Conservation (phyloP, 805 yeast species). For the Ogataea neopini region DNA sequence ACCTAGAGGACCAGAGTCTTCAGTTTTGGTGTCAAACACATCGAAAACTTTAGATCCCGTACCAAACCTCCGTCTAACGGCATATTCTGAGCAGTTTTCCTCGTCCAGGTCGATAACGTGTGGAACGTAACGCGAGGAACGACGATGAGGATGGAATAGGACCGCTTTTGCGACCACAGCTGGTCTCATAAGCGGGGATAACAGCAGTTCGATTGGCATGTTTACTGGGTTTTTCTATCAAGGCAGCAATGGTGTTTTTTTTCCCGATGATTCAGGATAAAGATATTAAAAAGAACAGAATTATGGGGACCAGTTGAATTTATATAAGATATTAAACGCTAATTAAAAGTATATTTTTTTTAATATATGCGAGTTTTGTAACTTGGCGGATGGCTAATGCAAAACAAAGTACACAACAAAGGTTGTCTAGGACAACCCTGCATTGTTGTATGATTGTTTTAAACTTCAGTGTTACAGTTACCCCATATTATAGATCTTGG, state of each 20-base stretch:
- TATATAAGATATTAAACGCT: neutral
- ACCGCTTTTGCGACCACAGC: constrained; percentile 55
- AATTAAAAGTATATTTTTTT: neutral
- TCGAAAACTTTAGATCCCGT: constrained; percentile 59
- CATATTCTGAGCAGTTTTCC: constrained; percentile 40
- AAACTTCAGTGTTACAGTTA: too few species aligned
- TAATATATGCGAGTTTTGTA: too few species aligned
- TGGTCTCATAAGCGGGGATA: constrained; percentile 63
- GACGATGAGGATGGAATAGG: constrained; percentile 55
- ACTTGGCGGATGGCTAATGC: too few species aligned
- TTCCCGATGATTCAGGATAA: neutral
- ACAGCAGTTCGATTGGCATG: constrained; percentile 62
- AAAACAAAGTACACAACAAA: too few species aligned
- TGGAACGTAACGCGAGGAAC: constrained; percentile 57
- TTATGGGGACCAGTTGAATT: neutral
- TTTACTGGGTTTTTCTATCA: constrained; percentile 1
- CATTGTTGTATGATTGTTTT: too few species aligned
- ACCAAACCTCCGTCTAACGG: constrained; percentile 57
- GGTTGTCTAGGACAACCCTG: too few species aligned
- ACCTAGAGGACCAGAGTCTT: constrained; percentile 39
- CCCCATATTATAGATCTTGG: too few species aligned
- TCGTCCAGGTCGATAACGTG: constrained; percentile 47
- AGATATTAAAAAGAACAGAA: neutral
- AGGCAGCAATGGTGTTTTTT: constrained; percentile 1
- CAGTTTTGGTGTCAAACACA: constrained; percentile 49